Evolutionary conservation across 2,329 filamentous ascomycete genomes (phyloP), one percentile per base, ranked within the genome.

Genomic region (Aureobasidium musti): DNA sequence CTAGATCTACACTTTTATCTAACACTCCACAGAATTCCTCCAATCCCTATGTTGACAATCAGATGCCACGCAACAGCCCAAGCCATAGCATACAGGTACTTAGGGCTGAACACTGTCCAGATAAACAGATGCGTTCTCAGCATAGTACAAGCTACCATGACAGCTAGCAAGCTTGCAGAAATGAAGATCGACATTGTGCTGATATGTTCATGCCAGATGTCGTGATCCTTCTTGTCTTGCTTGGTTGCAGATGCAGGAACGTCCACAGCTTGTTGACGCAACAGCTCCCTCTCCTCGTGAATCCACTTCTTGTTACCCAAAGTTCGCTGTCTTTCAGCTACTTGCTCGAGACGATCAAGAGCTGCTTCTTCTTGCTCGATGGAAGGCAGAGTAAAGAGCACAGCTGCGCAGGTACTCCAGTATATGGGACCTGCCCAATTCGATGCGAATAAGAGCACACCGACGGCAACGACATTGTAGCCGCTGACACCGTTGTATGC

Each of bases 71-170:
- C 91, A 53, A 94, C 74, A 69, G 86, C 87, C 96, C 95, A 99
- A 17, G 90, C 92, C 82, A 95, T 89, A 70, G 88, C 91, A 76
- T 96, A 99, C 71, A 99, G 79, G 77, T 93, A 98, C 78, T 98
- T 99, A 0, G 95, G 95, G 70, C 91, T 96, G 77, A 99, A 99
- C 13, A 99, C 95, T 0, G 94, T 98, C 95, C 95, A 99, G 69
- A 99, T 93, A 76, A 99, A 99, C 67, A 99, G 78, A 82, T 99
- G 95, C 35, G 91, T 92, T 71, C 94, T 83, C 74, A 99, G 77
- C 8, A 86, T 82, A 56, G 90, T 92, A 77, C 95, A 99, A 19
- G 94, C 92, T 17, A 84, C 86, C 94, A 98, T 98, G 28, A 97
- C 89, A 54, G 87, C 89, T 2, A 87, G 78, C 63, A 91, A 78